Base-by-base conservation (phyloP, 2,329 filamentous ascomycete species). In the Meredithiella fracta region DNA sequence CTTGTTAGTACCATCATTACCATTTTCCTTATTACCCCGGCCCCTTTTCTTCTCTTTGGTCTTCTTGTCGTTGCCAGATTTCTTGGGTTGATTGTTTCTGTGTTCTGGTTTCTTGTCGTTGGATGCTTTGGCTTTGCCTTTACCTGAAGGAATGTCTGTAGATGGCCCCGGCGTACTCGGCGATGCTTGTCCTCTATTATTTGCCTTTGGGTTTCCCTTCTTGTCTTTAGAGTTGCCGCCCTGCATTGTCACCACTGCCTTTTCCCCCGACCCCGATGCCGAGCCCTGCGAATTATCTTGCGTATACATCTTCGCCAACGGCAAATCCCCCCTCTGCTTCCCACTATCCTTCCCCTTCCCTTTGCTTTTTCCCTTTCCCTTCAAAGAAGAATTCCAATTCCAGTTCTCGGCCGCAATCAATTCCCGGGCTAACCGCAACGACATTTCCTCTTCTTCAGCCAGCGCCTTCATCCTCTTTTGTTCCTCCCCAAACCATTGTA, bases 401-500 rank as follows among this genome's bases (percentile, higher is more conserved):
- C 26, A 34, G 25, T 38, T 59, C 47, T 14, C 31, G n/a, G n/a
- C 22, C 4, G 57, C 54, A 8, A 59, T 49, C 9, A 59, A 15
- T 14, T 51, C 15, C 11, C 44, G 53, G 17, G 55, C 52, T 8
- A 59, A 37, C 8, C 31, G 50, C 42, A 56, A 50, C 14, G 57
- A 59, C 51, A 51, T 56, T 11, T 34, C 17, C 14, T 58, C 53
- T 11, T 58, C 51, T 34, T 56, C 73, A 59, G 78, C 77, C 59
- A 80, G 80, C 61, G 83, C 79, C 60, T 83, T 82, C 38, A 84
- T 78, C 26, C 85, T 75, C 59, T 76, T 76, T 63, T 83, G 88
- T 67, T 95, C 90, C 60, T 85, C 82, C 61, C 94, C 87, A 89
- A 89, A 95, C 89, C 90, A 95, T 66, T 94, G 83, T 65, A 96